phyloP scores from a whole-genome alignment of 768 basidiomycete species.

The Paxillus involutus region DNA sequence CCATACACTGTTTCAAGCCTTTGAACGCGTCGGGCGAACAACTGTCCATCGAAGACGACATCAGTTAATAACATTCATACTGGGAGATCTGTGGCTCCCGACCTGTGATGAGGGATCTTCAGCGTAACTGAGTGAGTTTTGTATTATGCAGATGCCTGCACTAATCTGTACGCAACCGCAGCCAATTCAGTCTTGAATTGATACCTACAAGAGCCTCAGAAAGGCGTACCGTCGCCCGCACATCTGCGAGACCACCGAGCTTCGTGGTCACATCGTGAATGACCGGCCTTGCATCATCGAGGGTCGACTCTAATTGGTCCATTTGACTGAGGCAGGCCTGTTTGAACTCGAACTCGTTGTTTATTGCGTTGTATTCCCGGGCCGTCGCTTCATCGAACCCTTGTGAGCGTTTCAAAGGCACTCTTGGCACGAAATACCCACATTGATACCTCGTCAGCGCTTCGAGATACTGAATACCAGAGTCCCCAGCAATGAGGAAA shows the following conservation, averaged over 20 bases:
- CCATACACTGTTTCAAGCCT: conserved; percentile 16
- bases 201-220: too few species aligned
- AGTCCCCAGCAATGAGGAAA: background rate
- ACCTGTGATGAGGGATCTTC: conserved; percentile 15
- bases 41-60: background rate
- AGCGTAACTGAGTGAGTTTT: conserved; percentile 6
- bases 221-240: conserved; percentile 5
- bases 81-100: background rate
- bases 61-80: background rate
- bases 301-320: too few species aligned
- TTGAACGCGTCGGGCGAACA: conserved; percentile 15
- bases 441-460: too few species aligned
- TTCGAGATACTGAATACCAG: too few species aligned
- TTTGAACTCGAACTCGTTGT: too few species aligned
- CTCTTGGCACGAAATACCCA: too few species aligned
- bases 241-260: conserved; percentile 15
- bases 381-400: too few species aligned
- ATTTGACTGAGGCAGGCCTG: too few species aligned
- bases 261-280: conserved; percentile 18
- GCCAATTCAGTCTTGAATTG: background rate
- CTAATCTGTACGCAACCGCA: conserved; percentile 13
- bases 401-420: too few species aligned
- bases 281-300: conserved; percentile 5
- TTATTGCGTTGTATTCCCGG: too few species aligned
- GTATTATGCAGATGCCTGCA: conserved; percentile 14